phyloP scores from a whole-genome alignment of 2,329 filamentous ascomycete genomes.

The Tolypocladium amazonense region DNA sequence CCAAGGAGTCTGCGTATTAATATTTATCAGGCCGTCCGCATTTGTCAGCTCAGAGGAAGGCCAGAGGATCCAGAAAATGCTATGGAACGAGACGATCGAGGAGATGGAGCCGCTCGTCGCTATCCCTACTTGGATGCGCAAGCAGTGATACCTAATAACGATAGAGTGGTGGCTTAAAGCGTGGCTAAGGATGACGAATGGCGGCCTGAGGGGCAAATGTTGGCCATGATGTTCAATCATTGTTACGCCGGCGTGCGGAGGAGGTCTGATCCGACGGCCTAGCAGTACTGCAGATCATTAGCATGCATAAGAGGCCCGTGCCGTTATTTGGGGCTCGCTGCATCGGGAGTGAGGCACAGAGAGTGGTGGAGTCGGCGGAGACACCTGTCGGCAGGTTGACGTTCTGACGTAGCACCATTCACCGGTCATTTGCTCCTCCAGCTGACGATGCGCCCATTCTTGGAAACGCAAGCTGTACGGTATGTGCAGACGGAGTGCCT shows the following conservation, averaged over 20 bases:
- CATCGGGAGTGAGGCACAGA: not conserved
- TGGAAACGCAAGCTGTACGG: too few relatives aligned
- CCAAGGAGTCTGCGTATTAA: not conserved
- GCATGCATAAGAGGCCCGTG: too few relatives aligned
- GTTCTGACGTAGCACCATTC: not conserved
- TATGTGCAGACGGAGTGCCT: too few relatives aligned
- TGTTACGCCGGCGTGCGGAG: not conserved
- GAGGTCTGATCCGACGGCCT: not conserved
- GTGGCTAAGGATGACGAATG: not conserved
- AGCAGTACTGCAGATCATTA: too few relatives aligned
- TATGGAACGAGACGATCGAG: not conserved
- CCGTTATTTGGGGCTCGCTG: not conserved
- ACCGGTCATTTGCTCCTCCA: too few relatives aligned
- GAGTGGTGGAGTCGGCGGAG: not conserved
- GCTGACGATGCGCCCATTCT: too few relatives aligned
- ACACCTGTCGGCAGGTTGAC: too few relatives aligned
- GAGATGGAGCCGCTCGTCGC: not conserved
- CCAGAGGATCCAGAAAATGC: not conserved
- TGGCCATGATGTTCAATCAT: not conserved
- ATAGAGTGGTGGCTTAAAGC: not conserved
- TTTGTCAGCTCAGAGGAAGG: not conserved
- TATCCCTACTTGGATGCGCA: not conserved
- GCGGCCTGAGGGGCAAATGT: too few relatives aligned
- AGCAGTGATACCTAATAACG: slow-evolving; percentile 4
- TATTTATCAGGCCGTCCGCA: not conserved